Evolutionary conservation across 148 eudicot species (phyloP).

Genomic region (Camellia lanceoleosa): DNA sequence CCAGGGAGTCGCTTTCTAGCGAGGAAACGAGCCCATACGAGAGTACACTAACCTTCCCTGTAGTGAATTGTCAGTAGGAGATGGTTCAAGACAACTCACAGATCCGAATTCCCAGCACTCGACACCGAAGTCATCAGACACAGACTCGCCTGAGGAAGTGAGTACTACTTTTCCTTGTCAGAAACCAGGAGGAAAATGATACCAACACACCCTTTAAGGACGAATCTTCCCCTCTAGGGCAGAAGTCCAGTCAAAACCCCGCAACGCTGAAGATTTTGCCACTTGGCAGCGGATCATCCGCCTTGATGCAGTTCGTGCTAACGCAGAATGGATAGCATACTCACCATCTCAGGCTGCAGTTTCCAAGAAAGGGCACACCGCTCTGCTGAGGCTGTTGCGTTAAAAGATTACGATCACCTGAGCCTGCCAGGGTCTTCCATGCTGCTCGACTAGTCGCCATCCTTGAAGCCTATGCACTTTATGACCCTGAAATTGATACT

Average conservation of each 20-base stretch:
- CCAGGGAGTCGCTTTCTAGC: conserved; percentile 79
- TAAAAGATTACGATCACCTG: conserved; percentile 84
- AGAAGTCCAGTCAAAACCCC: conserved; percentile 34
- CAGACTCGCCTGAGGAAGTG: conserved; percentile 64
- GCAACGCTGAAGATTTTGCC: conserved; percentile 63
- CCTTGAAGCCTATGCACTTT: conserved; percentile 91
- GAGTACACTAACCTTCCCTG: conserved; percentile 40
- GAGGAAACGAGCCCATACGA: conserved; percentile 47
- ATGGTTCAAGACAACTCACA: conserved; percentile 40
- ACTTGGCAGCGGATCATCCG: conserved; percentile 97
- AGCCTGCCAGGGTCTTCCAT: conserved; percentile 70
- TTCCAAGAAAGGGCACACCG: conserved; percentile 56
- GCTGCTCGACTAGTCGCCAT: conserved; percentile 91
- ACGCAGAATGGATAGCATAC: conserved; percentile 73
- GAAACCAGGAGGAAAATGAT: conserved; percentile 42
- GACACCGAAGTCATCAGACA: conserved; percentile 73
- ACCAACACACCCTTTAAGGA: conserved; percentile 19
- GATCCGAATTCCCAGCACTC: conserved; percentile 36
- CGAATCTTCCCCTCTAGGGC: conserved; percentile 42
- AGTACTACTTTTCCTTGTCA: conserved; percentile 45
- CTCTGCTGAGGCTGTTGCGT: conserved; percentile 70
- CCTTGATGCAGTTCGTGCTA: conserved; percentile 88
- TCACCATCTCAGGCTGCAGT: conserved; percentile 66
- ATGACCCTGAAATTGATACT: conserved; percentile 90
- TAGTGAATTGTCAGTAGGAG: conserved; percentile 37